Conservation (phyloP, 148 eudicot species). For the Tetragonia tetragonoides region DNA sequence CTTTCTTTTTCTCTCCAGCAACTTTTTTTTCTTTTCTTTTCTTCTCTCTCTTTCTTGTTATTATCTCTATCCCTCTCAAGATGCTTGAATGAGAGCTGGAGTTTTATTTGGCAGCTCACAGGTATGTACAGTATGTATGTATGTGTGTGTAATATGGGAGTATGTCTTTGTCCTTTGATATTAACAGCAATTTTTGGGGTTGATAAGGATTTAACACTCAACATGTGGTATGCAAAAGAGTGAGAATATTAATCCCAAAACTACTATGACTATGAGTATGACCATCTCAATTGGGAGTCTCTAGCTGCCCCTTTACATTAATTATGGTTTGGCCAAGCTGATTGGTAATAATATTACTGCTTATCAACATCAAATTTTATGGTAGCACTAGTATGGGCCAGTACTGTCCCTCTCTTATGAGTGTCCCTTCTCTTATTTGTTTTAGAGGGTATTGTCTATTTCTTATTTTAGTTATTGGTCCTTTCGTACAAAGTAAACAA, state of each 20-base stretch:
- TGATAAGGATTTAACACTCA: slow-evolving; percentile 17
- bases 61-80: slow-evolving; percentile 4
- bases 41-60: background rate
- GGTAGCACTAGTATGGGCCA: slow-evolving; percentile 28
- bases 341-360: background rate
- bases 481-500: slow-evolving; percentile 3
- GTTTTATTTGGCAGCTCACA: slow-evolving; percentile 27
- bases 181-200: slow-evolving; percentile 13
- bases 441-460: background rate
- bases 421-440: background rate
- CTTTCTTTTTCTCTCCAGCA: background rate
- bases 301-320: background rate
- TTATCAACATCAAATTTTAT: slow-evolving; percentile 24
- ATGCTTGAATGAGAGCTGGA: background rate
- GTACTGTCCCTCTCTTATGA: slow-evolving; percentile 12
- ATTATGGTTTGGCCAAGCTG: slow-evolving; percentile 28
- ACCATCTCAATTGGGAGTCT: slow-evolving; percentile 13
- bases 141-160: too few species aligned
- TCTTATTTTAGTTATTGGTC: background rate
- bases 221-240: slow-evolving; percentile 30
- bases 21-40: background rate
- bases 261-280: background rate
- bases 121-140: background rate
- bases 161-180: slow-evolving; percentile 21
- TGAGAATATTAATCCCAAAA: slow-evolving; percentile 2